These are phyloP conservation scores for Phytopythium helicoides DNA, from an alignment of 352 stramenopile species.

Conservation along the genomic window DNA sequence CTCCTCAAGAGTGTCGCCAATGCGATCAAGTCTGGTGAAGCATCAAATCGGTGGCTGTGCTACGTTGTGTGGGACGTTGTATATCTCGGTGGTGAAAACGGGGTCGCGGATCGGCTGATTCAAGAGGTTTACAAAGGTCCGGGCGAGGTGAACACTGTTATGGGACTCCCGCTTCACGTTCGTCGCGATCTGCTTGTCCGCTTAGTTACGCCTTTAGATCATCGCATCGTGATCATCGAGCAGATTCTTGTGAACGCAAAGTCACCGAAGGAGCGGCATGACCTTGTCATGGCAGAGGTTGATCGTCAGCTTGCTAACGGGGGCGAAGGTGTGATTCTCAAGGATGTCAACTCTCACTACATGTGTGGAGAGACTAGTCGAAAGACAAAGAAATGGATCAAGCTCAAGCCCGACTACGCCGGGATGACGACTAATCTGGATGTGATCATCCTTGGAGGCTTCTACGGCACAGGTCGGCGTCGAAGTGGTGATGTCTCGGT, in stretches of 20 bases:
- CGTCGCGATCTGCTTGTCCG: slow-evolving; percentile 60
- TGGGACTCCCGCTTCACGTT: slow-evolving; percentile 66
- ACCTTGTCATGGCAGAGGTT: slow-evolving; percentile 79
- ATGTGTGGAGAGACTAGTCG: slow-evolving; percentile 84
- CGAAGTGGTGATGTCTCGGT: slow-evolving; percentile 79
- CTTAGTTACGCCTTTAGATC: slow-evolving; percentile 65
- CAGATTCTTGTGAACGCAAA: slow-evolving; percentile 77
- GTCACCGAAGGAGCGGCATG: slow-evolving; percentile 72
- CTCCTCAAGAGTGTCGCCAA: slow-evolving; percentile 81
- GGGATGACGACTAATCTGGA: slow-evolving; percentile 85
- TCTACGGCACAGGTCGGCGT: slow-evolving; percentile 73
- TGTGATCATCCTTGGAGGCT: slow-evolving; percentile 75
- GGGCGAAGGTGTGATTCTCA: slow-evolving; percentile 81
- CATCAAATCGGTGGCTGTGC: slow-evolving; percentile 71
- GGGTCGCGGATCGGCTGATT: slow-evolving; percentile 47
- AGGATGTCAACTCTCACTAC: slow-evolving; percentile 85
- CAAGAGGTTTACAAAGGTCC: slow-evolving; percentile 61
- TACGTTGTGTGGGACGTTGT: slow-evolving; percentile 87
- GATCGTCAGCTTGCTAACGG: slow-evolving; percentile 70
- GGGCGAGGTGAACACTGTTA: slow-evolving; percentile 57
- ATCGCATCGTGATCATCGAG: slow-evolving; percentile 77
- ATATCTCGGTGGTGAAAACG: slow-evolving; percentile 47
- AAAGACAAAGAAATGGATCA: slow-evolving; percentile 83
- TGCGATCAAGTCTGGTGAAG: slow-evolving; percentile 45
- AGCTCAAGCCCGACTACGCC: slow-evolving; percentile 86